These are phyloP conservation scores for Monosporascus ibericus DNA, from an alignment of 2,329 filamentous ascomycete species.

Conservation along the genomic window DNA sequence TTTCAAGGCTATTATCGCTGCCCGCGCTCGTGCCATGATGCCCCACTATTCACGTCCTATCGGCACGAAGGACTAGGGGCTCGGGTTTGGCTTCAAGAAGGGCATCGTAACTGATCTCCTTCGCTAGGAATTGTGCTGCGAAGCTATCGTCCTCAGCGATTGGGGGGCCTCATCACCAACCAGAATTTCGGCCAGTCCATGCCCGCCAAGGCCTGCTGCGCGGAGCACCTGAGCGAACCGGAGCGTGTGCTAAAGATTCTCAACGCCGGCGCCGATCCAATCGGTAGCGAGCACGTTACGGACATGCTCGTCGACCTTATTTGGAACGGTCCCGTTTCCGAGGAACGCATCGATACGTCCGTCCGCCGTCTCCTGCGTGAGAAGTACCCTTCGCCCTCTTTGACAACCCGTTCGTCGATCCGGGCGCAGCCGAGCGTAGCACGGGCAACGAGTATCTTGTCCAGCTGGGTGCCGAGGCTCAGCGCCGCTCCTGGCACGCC, in stretches of 20 bases:
- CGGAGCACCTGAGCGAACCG: constrained; percentile 36
- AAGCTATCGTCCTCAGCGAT: constrained; percentile 46
- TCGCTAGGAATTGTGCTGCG: constrained; percentile 39
- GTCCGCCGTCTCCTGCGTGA: constrained; percentile 40
- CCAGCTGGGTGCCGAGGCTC: constrained; percentile 29
- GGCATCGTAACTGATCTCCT: constrained; percentile 43
- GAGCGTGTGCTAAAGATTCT: constrained; percentile 37
- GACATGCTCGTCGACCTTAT: constrained; percentile 45
- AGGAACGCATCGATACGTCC: constrained; percentile 39
- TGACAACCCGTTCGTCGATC: constrained; percentile 42
- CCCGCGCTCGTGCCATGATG: constrained; percentile 47
- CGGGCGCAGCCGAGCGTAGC: constrained; percentile 30
- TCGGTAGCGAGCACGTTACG: constrained; percentile 42
- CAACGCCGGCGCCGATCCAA: constrained; percentile 45
- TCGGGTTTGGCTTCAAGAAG: constrained; percentile 47
- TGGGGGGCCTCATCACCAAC: constrained; percentile 49
- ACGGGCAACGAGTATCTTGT: constrained; percentile 40
- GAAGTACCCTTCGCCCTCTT: constrained; percentile 47
- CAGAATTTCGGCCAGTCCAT: constrained; percentile 31
- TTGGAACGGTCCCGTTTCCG: constrained; percentile 31
- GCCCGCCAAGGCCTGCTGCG: constrained; percentile 44
- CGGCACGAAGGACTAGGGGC: constrained; percentile 38
- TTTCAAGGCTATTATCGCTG: constrained; percentile 43
- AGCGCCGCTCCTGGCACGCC: constrained; percentile 19
- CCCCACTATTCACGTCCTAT: constrained; percentile 44